Evolutionary conservation across 192 early-diverging fungal species (phyloP).

Genomic region (Rhizophagus sp.): DNA sequence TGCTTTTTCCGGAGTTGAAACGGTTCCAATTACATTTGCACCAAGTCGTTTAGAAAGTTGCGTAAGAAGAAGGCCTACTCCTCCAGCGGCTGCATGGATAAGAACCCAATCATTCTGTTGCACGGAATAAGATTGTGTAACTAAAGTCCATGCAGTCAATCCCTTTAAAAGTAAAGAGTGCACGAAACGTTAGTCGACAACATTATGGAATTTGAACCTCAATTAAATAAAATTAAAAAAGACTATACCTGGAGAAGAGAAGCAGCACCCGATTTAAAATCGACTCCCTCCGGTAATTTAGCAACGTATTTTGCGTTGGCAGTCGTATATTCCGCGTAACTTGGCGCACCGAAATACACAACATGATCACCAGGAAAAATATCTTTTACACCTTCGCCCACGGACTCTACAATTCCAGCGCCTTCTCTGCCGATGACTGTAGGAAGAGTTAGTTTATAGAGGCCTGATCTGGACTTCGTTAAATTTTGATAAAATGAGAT

Average conservation of each 20-base stretch:
- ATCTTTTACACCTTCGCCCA: slow-evolving; percentile 65
- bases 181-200: not conserved
- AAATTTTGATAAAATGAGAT: not conserved
- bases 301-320: slow-evolving; percentile 31
- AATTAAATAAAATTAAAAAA: not conserved
- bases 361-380: slow-evolving; percentile 83
- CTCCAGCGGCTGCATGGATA: slow-evolving; percentile 90
- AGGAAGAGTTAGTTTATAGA: slow-evolving; percentile 68
- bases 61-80: slow-evolving; percentile 77
- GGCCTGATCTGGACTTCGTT: slow-evolving; percentile 52
- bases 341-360: slow-evolving; percentile 60
- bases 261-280: slow-evolving; percentile 64
- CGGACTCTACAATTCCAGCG: slow-evolving; percentile 73
- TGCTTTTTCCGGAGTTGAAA: slow-evolving; percentile 72
- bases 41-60: slow-evolving; percentile 77
- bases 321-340: slow-evolving; percentile 79
- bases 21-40: slow-evolving; percentile 87
- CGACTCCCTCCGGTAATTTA: slow-evolving; percentile 49
- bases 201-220: slow-evolving; percentile 11
- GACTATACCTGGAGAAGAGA: slow-evolving; percentile 65
- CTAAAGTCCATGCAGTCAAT: slow-evolving; percentile 77
- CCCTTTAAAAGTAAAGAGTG: slow-evolving; percentile 68
- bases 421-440: slow-evolving; percentile 79
- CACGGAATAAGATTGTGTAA: slow-evolving; percentile 69
- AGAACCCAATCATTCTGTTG: slow-evolving; percentile 77